Evolutionary conservation across 192 early-diverging fungal genomes (phyloP).

Genomic region (Backusella sp.): DNA sequence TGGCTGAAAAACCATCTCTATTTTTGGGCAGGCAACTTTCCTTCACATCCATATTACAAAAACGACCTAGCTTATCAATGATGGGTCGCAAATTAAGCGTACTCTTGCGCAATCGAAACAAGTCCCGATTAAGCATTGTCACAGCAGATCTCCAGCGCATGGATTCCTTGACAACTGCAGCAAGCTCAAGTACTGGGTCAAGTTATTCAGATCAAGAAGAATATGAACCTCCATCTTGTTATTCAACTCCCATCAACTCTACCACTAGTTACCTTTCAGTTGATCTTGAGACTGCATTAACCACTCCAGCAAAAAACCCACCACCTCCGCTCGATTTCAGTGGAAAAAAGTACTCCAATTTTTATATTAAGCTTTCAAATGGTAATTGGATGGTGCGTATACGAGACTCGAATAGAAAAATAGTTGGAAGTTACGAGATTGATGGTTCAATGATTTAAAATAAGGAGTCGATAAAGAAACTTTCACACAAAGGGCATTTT

Average conservation of each 20-base stretch:
- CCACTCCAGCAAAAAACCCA: background rate
- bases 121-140: background rate
- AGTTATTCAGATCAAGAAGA: background rate
- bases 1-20: background rate
- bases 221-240: background rate
- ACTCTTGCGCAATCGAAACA: background rate
- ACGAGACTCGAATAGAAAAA: slow-evolving; percentile 29
- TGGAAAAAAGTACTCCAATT: slow-evolving; percentile 32
- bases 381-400: slow-evolving; percentile 35
- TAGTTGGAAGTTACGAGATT: slow-evolving; percentile 33
- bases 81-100: background rate
- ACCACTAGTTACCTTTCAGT: background rate
- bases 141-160: background rate
- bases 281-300: slow-evolving; percentile 7
- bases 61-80: background rate
- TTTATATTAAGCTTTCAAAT: slow-evolving; percentile 36
- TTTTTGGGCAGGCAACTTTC: background rate
- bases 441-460: slow-evolving; percentile 30
- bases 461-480: background rate
- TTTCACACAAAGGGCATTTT: background rate
- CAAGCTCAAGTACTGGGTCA: background rate
- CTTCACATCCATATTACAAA: background rate
- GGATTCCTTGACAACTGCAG: background rate
- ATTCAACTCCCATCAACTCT: background rate
- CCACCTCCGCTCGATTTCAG: background rate